A percentile compares a stretch with the other conserved stretches of the same genome.
phyloP scores from a whole-genome alignment of 148 eudicot genomes.

The Linanthus parryae region DNA sequence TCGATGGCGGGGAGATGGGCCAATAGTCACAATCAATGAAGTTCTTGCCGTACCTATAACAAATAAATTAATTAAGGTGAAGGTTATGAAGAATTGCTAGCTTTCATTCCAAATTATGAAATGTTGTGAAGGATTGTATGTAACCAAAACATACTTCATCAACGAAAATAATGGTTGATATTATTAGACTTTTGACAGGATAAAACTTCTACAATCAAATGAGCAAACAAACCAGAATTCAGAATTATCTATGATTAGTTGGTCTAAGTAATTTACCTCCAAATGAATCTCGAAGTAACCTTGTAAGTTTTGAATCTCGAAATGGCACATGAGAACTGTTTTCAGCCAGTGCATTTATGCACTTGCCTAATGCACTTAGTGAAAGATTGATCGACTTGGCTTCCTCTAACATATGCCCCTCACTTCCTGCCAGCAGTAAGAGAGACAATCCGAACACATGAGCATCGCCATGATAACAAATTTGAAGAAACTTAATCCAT shows the following conservation, averaged over 20 bases:
- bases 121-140: too few species aligned
- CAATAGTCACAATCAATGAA: constrained; percentile 30
- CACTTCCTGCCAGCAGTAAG: constrained; percentile 65
- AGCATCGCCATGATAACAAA: too few species aligned
- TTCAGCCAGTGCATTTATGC: constrained; percentile 99
- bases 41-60: constrained; percentile 80
- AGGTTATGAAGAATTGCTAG: too few species aligned
- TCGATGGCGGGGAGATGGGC: constrained; percentile 6
- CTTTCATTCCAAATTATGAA: too few species aligned
- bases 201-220: too few species aligned
- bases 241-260: too few species aligned
- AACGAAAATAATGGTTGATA: too few species aligned
- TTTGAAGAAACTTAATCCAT: too few species aligned
- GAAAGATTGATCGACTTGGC: constrained; percentile 98
- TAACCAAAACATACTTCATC: too few species aligned
- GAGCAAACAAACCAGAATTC: too few species aligned
- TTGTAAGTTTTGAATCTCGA: constrained; percentile 97
- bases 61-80: too few species aligned
- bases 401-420: constrained; percentile 96
- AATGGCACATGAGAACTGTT: constrained; percentile 97
- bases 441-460: background rate
- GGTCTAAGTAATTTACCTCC: constrained; percentile 76
- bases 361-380: constrained; percentile 94
- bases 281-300: constrained; percentile 97
- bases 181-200: too few species aligned